Base-by-base conservation (phyloP, 768 basidiomycete species). In the Suillus hirtellus region DNA sequence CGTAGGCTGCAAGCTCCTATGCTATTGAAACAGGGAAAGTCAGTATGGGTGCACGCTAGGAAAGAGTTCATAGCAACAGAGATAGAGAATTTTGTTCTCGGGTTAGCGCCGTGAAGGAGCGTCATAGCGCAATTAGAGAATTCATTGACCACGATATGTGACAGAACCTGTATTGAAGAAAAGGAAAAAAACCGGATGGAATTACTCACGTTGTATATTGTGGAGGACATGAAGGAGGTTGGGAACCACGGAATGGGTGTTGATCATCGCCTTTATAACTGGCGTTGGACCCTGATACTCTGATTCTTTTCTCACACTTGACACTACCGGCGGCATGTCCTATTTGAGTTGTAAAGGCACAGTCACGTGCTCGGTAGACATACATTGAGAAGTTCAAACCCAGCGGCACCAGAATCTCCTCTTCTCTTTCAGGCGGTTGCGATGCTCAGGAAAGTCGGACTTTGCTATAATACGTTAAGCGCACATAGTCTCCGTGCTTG, bases 1-100 rank as follows among this genome's bases (percentile, higher is more conserved):
- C 0, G 82, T 79, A 2, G 85, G 85, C 70, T 86, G 85, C 46
- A 86, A 80, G 65, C 79, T 80, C 68, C 85, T 78, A 65, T 86
- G 85, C 81, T 80, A 75, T 67, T 64, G 52, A 43, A 59, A 24
- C 35, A 59, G 21, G 27, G 53, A 5, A 64, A 0, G 66, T 77
- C 7, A 77, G 72, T 65, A 50, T 17, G 11, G 21, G 55, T 38
- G 59, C 47, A 27, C 21, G 42, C 38, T 5, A n/a, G 34, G 46
- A 0, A 40, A 27, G 43, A 21, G 34, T 17, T 34, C 54, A 24
- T 11, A 24, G 17, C 17, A 54, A 63, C 43, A 65, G 65, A 55
- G 9, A 21, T 58, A 37, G 24, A 56, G 55, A 72, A 75, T 71
- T 75, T 75, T 75, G 72, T 63, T 65, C 24, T 17, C 14, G 54